Evolutionary conservation across 352 stramenopile species (phyloP), one percentile per base, ranked within the genome.

Genomic region (Phytopythium vexans): DNA sequence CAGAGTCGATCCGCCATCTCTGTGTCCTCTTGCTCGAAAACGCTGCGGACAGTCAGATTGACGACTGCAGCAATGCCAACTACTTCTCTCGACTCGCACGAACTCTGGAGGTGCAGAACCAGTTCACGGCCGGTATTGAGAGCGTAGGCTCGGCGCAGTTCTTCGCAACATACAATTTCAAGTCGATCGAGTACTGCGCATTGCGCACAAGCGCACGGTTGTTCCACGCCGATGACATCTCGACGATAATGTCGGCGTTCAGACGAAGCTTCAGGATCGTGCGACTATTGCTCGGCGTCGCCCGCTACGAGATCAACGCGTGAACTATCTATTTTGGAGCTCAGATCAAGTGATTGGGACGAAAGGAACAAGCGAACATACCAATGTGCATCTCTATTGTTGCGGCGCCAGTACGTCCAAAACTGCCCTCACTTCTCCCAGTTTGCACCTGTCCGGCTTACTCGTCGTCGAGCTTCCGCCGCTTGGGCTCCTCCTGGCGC

Each of bases 401-500:
- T 27, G 21, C 21, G 21, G 21, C 21, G 21, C 38, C 11, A 42
- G 38, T n/a, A 27, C 21, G 21, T 27, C 45, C 27, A 31, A 40
- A 3, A 6, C 35, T 36, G 37, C 49, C 46, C 42, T 46, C 49
- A 48, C 49, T 56, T 4, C 3, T 38, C 41, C 9, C 7, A 46
- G 33, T 37, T 27, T 27, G 21, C 21, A 27, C 21, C 21, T 27
- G 21, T 2, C 21, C 21, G 21, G 21, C 21, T 27, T 27, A 27
- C 9, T 62, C 54, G 7, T 38, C 41, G 32, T 73, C 65, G 7
- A 77, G 43, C 51, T 83, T 86, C 36, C 70, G 70, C 6, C 73
- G 70, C 66, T 87, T 87, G 3, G 57, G 54, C 4, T 74, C 60
- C 38, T 82, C 66, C 43, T 83, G 69, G 11, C 52, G 45, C 6